A percentile compares a stretch with the other conserved stretches of the same genome.
Evolutionary conservation across 2,329 filamentous ascomycete species (phyloP).

Genomic region (Colletotrichum eremochloae): DNA sequence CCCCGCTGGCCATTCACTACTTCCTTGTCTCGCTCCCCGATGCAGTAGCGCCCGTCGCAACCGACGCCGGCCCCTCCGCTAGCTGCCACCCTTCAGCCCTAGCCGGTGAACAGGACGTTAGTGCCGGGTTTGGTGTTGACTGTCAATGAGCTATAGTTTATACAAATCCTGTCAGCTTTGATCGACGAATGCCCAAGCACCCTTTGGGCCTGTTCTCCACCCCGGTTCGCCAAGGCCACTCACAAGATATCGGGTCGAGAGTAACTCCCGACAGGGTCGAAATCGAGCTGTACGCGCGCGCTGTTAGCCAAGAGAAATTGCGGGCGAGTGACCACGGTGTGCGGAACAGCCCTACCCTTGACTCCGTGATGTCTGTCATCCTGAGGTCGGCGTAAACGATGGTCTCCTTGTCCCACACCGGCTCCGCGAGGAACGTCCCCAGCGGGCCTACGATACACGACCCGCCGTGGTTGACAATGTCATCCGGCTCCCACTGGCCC

Average conservation of each 20-base stretch:
- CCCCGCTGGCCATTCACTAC: conserved; percentile 10
- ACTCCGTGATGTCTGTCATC: conserved; percentile 52
- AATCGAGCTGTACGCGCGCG: conserved; percentile 52
- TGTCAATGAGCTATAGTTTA: conserved; percentile 43
- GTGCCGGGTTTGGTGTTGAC: conserved; percentile 51
- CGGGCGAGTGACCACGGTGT: not conserved
- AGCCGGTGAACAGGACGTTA: conserved; percentile 47
- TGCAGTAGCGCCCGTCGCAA: conserved; percentile 8
- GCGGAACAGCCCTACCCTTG: conserved; percentile 48
- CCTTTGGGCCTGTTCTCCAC: conserved; percentile 16
- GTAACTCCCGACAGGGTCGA: conserved; percentile 58
- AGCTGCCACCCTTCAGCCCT: conserved; percentile 13
- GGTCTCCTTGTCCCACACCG: conserved; percentile 55
- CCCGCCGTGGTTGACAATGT: conserved; percentile 56
- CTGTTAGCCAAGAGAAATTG: conserved; percentile 15
- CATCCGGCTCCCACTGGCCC: conserved; percentile 51
- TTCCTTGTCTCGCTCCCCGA: not conserved
- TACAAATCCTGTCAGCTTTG: conserved; percentile 30
- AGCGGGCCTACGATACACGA: conserved; percentile 57
- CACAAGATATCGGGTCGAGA: conserved; percentile 57
- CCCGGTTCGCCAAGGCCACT: conserved; percentile 43
- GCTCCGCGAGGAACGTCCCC: conserved; percentile 54
- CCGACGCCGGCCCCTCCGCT: not conserved
- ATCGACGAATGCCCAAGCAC: conserved; percentile 1
- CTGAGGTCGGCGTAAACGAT: conserved; percentile 55